Percentiles rank a stretch among this genome's conserved stretches.
Evolutionary conservation across 441 rosid species (phyloP).

Genomic region (Pelargonium fulgidum): DNA sequence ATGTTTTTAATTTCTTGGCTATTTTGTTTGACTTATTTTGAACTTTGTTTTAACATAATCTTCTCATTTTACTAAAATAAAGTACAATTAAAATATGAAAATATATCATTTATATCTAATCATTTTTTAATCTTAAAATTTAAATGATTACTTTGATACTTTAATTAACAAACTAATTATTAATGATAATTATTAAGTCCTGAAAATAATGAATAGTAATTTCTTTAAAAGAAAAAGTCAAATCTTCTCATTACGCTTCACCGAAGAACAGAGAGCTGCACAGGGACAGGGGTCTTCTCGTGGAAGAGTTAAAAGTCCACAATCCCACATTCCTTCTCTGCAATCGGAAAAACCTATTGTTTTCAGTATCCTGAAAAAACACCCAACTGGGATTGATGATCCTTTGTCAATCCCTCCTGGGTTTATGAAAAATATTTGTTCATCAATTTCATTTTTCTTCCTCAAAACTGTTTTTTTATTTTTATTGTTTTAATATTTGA

Average conservation of each 20-base stretch:
- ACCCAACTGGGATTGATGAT: constrained; percentile 28
- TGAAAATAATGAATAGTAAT: too few relatives aligned
- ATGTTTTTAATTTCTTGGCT: too few relatives aligned
- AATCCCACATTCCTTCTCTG: not conserved
- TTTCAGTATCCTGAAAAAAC: not conserved
- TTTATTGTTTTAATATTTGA: constrained; percentile 36
- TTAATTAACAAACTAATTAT: too few relatives aligned
- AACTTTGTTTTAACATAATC: too few relatives aligned
- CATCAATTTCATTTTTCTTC: constrained; percentile 3
- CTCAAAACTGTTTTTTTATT: constrained; percentile 25
- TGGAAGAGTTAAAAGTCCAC: not conserved
- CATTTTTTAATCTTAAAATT: too few relatives aligned
- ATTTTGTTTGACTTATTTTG: too few relatives aligned
- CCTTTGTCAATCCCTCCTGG: constrained; percentile 24
- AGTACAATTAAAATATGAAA: too few relatives aligned
- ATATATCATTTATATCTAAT: too few relatives aligned
- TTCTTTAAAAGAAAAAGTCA: not conserved
- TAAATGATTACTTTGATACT: too few relatives aligned
- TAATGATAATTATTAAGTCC: too few relatives aligned
- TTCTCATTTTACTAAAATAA: too few relatives aligned
- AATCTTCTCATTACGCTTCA: not conserved
- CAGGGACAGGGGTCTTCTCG: not conserved
- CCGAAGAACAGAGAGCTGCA: not conserved
- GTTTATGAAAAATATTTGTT: constrained; percentile 11
- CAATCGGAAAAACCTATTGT: not conserved